These are phyloP conservation scores for Sporisorium reilianum DNA, from an alignment of 1,284 basidiomycete genomes.

Conservation along the genomic window DNA sequence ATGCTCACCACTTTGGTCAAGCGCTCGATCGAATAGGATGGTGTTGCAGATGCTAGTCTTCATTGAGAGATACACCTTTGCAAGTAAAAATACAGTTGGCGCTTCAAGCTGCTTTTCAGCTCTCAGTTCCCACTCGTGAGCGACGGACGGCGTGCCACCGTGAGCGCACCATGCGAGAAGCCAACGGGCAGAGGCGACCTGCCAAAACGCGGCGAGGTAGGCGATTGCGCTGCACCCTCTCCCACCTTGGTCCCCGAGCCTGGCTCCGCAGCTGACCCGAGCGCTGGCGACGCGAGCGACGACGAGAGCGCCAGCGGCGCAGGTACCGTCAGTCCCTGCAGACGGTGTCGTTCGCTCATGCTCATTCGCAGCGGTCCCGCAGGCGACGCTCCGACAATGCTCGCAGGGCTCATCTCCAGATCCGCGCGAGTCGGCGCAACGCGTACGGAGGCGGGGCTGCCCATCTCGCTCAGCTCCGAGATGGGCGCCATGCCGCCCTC, in stretches of 20 bases:
- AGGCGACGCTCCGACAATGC: slow-evolving; percentile 12
- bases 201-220: slow-evolving; percentile 10
- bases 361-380: slow-evolving; percentile 30
- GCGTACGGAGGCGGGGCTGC: slow-evolving; percentile 29
- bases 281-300: slow-evolving; percentile 24
- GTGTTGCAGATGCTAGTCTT: background rate
- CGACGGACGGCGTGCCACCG: slow-evolving; percentile 21
- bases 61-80: background rate
- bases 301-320: slow-evolving; percentile 34
- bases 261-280: slow-evolving; percentile 15
- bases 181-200: slow-evolving; percentile 16
- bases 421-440: slow-evolving; percentile 14
- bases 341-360: slow-evolving; percentile 43
- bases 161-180: slow-evolving; percentile 28
- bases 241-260: slow-evolving; percentile 17
- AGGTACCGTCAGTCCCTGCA: slow-evolving; percentile 38
- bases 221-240: slow-evolving; percentile 10
- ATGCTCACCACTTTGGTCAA: background rate
- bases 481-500: slow-evolving; percentile 40
- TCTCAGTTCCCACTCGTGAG: slow-evolving; percentile 7
- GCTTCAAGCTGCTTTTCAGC: background rate
- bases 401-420: slow-evolving; percentile 31
- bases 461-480: slow-evolving; percentile 45
- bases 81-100: background rate
- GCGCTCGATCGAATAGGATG: background rate